Evolutionary conservation across 768 basidiomycete species (phyloP), one percentile per base, ranked within the genome.

Genomic region (Trametes maxima): DNA sequence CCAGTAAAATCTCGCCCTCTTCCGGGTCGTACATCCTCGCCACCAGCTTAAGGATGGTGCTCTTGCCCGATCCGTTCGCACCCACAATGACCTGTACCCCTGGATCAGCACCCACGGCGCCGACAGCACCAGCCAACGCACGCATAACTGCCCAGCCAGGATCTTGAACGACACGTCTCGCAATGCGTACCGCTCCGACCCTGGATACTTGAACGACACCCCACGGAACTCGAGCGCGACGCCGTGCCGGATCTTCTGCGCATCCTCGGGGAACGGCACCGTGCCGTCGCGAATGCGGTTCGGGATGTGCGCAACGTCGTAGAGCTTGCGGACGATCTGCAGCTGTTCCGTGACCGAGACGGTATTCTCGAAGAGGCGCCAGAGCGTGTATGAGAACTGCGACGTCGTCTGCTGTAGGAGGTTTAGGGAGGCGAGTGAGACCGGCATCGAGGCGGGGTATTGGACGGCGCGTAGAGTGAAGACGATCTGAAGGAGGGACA

Each of bases 1-100:
- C 82, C 35, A 93, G 70, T 16, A 88, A 71, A 44, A 93, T 92
- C 44, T 79, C 74, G 22, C 91, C 90, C 57, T 88, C 87, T 1
- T 75, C 75, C 0, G 84, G 82, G 65, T 92, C 89, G 64, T 91
- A 90, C 22, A 92, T 70, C 22, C 90, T 83, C 22, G 84, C 74
- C 28, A 88, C 81, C 46, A 93, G 77, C 70, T 92, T 93, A 45
- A 93, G 75, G 42, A 92, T 83, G 1, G 90, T 92, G 68, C 87
- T 89, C 73, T 93, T 93, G 0, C 77, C 90, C 0, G 88, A 89
- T 7, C 90, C 90, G 62, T 93, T 93, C 35, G 78, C 79, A 12
- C 90, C 90, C 3, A 93, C 88, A 43, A 93, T 87, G 37, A 92
- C 80, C 89, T 90, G 39, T 5, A 1, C n/a, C 1, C 14, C 24